Evolutionary conservation across 139 green algal genomes (phyloP).

Genomic region (Chlamydomonas sphaeroides): DNA sequence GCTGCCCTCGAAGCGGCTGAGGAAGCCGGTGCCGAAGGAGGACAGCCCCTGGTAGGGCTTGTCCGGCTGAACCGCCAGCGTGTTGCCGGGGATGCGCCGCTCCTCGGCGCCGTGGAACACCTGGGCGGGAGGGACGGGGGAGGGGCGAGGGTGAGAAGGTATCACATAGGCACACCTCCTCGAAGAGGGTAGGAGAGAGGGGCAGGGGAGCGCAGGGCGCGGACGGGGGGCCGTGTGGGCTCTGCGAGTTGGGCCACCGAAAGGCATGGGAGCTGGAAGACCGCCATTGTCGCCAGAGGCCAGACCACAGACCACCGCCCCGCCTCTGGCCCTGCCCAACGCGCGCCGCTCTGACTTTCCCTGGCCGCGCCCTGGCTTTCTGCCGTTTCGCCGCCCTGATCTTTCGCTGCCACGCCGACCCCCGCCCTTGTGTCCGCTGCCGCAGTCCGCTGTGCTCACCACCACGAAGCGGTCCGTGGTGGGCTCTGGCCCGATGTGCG

Average conservation of each 20-base stretch:
- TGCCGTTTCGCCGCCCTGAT: not conserved
- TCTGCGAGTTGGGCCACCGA: too few relatives aligned
- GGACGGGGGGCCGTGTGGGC: too few relatives aligned
- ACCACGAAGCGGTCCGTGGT: conserved; percentile 99
- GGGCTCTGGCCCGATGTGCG: conserved; percentile 96
- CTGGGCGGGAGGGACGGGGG: not conserved
- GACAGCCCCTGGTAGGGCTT: conserved; percentile 84
- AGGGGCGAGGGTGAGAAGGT: not conserved
- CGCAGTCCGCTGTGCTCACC: conserved; percentile 67
- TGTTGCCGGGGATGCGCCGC: conserved; percentile 92
- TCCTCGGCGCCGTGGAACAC: conserved; percentile 43
- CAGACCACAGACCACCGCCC: too few relatives aligned
- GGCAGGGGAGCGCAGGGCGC: too few relatives aligned
- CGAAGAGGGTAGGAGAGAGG: too few relatives aligned
- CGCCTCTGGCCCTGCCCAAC: too few relatives aligned
- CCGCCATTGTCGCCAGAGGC: too few relatives aligned
- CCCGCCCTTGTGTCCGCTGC: not conserved
- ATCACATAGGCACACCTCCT: too few relatives aligned
- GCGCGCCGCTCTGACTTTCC: too few relatives aligned
- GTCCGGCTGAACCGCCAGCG: conserved; percentile 93
- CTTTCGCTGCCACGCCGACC: not conserved
- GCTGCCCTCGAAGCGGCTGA: conserved; percentile 92
- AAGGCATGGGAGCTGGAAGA: too few relatives aligned
- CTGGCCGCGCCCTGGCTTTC: too few relatives aligned
- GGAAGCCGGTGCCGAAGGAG: conserved; percentile 87